Evolutionary conservation across 352 stramenopile genomes (phyloP).

Genomic region (Phytophthora agathidicida): DNA sequence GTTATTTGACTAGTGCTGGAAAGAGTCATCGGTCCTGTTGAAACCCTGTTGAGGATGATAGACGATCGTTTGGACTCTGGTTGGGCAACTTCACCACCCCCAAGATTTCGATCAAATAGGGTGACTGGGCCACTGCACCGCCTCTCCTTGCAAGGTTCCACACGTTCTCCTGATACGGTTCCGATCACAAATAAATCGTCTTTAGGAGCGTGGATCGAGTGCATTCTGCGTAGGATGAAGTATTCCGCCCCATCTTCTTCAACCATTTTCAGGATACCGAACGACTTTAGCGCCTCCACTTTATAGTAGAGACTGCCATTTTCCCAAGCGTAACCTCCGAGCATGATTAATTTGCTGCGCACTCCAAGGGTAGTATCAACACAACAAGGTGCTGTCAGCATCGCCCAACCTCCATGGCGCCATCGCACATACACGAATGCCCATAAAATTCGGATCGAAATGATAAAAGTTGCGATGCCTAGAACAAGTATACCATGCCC

Average conservation of each 20-base stretch:
- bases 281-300: slow-evolving; percentile 13
- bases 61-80: too few relatives aligned
- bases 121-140: not conserved
- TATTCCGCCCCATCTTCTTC: slow-evolving; percentile 4
- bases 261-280: slow-evolving; percentile 11
- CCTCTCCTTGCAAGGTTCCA: slow-evolving; percentile 1
- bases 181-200: slow-evolving; percentile 13
- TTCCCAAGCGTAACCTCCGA: slow-evolving; percentile 11
- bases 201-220: not conserved
- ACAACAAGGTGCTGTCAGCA: slow-evolving; percentile 9
- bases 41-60: too few relatives aligned
- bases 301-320: slow-evolving; percentile 15
- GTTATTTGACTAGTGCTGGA: too few relatives aligned
- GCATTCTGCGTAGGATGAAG: slow-evolving; percentile 13
- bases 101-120: slow-evolving; percentile 3
- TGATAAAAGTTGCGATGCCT: not conserved
- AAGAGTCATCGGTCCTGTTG: too few relatives aligned
- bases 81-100: not conserved
- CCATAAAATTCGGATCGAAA: not conserved
- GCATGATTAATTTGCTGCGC: slow-evolving; percentile 8
- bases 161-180: not conserved
- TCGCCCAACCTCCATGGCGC: not conserved
- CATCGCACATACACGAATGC: not conserved
- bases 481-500: slow-evolving; percentile 16
- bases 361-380: slow-evolving; percentile 10